phyloP scores from a whole-genome alignment of 108 stramenopile species.

The Fragilaria radians region DNA sequence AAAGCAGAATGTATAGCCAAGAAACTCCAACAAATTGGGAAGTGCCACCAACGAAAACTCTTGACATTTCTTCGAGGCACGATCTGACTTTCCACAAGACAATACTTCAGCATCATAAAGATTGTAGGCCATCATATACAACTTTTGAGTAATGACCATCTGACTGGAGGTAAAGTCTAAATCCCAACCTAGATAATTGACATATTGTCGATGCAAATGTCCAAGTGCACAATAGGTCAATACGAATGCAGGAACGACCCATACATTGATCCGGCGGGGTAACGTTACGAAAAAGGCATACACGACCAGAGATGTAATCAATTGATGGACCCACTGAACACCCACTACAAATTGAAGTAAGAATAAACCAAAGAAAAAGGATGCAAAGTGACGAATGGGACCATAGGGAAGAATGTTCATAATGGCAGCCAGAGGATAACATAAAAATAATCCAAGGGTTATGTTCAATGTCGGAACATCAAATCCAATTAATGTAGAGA shows the following conservation, averaged over 20 bases:
- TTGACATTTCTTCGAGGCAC: slow-evolving; percentile 78
- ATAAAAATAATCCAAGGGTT: slow-evolving; percentile 75
- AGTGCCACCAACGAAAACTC: slow-evolving; percentile 68
- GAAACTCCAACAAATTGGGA: slow-evolving; percentile 85
- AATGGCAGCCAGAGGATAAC: slow-evolving; percentile 87
- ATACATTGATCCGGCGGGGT: slow-evolving; percentile 60
- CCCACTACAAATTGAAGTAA: slow-evolving; percentile 87
- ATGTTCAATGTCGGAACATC: slow-evolving; percentile 85
- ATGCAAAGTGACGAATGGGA: slow-evolving; percentile 76
- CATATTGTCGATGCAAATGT: slow-evolving; percentile 92
- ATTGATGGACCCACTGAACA: slow-evolving; percentile 94
- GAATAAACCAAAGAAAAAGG: slow-evolving; percentile 85
- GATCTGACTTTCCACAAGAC: slow-evolving; percentile 47
- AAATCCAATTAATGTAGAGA: slow-evolving; percentile 71
- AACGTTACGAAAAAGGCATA: slow-evolving; percentile 80
- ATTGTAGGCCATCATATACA: slow-evolving; percentile 95
- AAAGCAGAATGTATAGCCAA: slow-evolving; percentile 96
- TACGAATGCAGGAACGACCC: slow-evolving; percentile 79
- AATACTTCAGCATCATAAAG: slow-evolving; percentile 86
- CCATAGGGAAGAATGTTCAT: slow-evolving; percentile 79
- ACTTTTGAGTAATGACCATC: slow-evolving; percentile 95
- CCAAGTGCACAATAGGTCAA: slow-evolving; percentile 86
- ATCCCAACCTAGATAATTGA: slow-evolving; percentile 94
- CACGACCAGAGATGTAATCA: slow-evolving; percentile 81
- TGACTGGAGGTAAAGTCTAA: slow-evolving; percentile 95